Base-by-base conservation (phyloP, 2,329 filamentous ascomycete genomes). In the Magnaporthiopsis rhizophila region DNA sequence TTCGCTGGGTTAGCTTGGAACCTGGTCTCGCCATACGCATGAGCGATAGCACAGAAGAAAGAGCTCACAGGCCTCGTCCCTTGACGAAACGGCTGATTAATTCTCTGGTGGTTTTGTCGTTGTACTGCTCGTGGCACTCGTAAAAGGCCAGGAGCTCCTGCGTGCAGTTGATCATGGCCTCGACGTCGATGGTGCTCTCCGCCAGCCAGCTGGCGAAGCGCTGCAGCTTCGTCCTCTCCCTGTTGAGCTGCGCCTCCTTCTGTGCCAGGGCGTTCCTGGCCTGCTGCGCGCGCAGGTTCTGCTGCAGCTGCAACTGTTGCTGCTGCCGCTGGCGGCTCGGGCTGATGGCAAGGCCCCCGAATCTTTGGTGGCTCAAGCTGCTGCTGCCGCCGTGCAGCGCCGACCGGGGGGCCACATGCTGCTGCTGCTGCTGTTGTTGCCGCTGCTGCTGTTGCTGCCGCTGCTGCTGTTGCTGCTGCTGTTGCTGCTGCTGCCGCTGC, bases 71-170 rank as follows among this genome's bases (percentile, higher is more conserved):
- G 2, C 79, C 79, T 18, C 83, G 76, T 0, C 83, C 84, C 71
- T 86, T 86, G 71, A 87, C 78, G 66, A 86, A 86, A 13, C 84
- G 77, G 65, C 81, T 83, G 64, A 87, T 81, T 69, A 85, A 82
- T 71, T 86, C 84, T 62, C 81, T 74, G 2, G 82, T 84, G 56
- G 81, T 75, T 70, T 86, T 86, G 64, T 86, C 84, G 67, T 85
- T 85, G 68, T 85, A 86, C 69, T 84, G 80, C 71, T 86, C 84
- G 62, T 84, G 79, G 66, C 79, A 84, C 72, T 96, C 91, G 73
- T 97, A 97, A 67, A 97, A 85, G 3, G 91, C 93, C 63, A 97
- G 91, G 67, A 97, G 84, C 77, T 97, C 93, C 76, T 97, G 93
- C 0, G 91, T 94, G 71, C 90, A 92, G 75, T 97, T 91, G 62